A percentile compares a stretch with the other conserved stretches of the same genome.
phyloP scores from a whole-genome alignment of 768 basidiomycete genomes.

The Myochromella boudieri region DNA sequence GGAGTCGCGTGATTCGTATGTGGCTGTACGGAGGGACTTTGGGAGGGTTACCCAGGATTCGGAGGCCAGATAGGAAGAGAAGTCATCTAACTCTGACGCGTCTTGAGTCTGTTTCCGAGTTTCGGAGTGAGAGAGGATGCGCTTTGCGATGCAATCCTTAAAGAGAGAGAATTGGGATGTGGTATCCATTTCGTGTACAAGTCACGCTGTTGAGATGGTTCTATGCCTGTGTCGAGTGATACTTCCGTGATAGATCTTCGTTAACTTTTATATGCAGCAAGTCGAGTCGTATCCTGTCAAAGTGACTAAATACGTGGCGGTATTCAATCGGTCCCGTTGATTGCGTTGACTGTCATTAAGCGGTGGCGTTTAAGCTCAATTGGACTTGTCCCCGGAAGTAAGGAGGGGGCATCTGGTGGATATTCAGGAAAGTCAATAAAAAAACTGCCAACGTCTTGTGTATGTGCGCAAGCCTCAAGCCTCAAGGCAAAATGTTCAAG shows the following conservation, averaged over 20 bases:
- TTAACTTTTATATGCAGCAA: no score
- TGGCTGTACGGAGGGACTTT: conserved; percentile 28
- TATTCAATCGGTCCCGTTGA: no score
- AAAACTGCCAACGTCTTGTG: no score
- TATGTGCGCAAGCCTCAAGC: no score
- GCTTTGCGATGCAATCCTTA: conserved; percentile 46
- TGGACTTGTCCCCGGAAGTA: no score
- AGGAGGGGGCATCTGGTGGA: no score
- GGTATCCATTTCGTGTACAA: background rate
- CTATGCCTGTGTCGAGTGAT: no score
- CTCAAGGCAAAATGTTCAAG: no score
- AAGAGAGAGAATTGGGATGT: conserved; percentile 24
- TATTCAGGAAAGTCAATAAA: no score
- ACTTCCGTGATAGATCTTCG: no score
- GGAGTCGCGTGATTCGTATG: conserved; percentile 33
- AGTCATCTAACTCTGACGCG: conserved; percentile 46
- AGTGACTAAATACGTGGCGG: no score
- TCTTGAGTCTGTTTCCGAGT: conserved; percentile 15
- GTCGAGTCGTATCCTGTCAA: no score
- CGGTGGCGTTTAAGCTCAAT: background rate
- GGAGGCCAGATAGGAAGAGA: conserved; percentile 47
- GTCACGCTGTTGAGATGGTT: background rate
- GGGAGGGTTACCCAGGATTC: conserved; percentile 52
- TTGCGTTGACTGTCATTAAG: background rate
- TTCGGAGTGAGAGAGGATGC: conserved; percentile 31